A percentile compares a stretch with the other conserved stretches of the same genome.
Conservation (phyloP, 177 flowering plant genomes). For the Vitis hybrid region DNA sequence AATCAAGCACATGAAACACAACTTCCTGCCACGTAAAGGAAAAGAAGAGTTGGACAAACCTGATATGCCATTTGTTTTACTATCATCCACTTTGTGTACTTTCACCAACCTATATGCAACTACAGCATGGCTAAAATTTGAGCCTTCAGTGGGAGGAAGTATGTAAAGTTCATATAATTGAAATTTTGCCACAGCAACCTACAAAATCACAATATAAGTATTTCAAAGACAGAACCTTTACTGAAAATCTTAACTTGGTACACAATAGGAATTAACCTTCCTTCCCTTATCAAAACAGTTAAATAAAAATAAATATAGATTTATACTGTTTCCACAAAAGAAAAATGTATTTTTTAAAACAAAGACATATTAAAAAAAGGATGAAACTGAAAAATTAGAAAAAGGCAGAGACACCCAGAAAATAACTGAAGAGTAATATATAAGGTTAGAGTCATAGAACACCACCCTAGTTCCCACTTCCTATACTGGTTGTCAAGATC, state of each 20-base stretch:
- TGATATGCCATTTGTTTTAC: background rate
- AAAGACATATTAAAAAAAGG: background rate
- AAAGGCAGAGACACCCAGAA: too few relatives aligned
- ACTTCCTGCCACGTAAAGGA: background rate
- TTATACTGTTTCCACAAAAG: background rate
- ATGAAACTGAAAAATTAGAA: too few relatives aligned
- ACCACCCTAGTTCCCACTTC: too few relatives aligned
- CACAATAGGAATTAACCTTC: background rate
- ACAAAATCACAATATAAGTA: conserved; percentile 7
- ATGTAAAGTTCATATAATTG: conserved; percentile 27
- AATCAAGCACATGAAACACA: background rate
- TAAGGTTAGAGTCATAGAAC: too few relatives aligned
- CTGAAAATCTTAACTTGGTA: background rate
- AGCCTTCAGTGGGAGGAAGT: conserved; percentile 32
- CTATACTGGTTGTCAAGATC: too few relatives aligned
- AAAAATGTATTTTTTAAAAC: background rate
- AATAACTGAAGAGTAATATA: too few relatives aligned
- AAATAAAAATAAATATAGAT: background rate
- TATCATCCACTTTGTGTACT: background rate
- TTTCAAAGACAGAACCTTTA: background rate
- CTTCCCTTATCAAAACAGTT: too few relatives aligned
- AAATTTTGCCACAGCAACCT: conserved; percentile 23
- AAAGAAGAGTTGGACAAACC: background rate
- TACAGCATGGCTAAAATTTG: conserved; percentile 14
- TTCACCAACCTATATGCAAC: conserved; percentile 25